A percentile compares a stretch with the other conserved stretches of the same genome.
Evolutionary conservation across 2,329 filamentous ascomycete genomes (phyloP).

Genomic region (Fusarium robinianum): DNA sequence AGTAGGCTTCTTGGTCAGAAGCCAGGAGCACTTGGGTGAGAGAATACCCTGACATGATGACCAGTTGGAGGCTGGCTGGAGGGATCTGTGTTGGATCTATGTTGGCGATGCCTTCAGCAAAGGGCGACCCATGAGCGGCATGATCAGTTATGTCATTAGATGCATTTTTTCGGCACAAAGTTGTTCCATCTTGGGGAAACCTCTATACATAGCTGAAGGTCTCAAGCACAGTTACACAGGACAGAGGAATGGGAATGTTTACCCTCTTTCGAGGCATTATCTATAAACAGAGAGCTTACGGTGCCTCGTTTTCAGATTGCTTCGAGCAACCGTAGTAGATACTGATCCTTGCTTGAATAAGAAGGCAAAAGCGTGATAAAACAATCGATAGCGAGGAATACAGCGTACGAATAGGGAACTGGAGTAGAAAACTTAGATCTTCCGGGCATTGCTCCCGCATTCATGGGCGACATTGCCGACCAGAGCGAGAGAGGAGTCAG

Average conservation of each 20-base stretch:
- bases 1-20: slow-evolving; percentile 52
- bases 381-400: no score
- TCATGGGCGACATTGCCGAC: slow-evolving; percentile 57
- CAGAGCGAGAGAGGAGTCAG: slow-evolving; percentile 40
- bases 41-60: slow-evolving; percentile 37
- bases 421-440: no score
- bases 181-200: slow-evolving; percentile 24
- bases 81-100: background rate
- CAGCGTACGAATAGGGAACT: no score
- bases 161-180: slow-evolving; percentile 21
- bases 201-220: slow-evolving; percentile 43
- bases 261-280: no score
- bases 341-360: no score
- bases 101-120: slow-evolving; percentile 27
- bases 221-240: slow-evolving; percentile 44
- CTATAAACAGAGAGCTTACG: no score
- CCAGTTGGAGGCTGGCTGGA: no score
- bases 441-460: slow-evolving; percentile 30
- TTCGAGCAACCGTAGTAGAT: no score
- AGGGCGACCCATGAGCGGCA: slow-evolving; percentile 14
- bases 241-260: no score
- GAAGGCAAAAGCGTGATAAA: no score
- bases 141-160: slow-evolving; percentile 26
- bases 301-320: no score
- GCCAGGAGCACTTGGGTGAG: slow-evolving; percentile 62